Conservation (phyloP, 2,329 filamentous ascomycete species). For the Clathrospora elynae region DNA sequence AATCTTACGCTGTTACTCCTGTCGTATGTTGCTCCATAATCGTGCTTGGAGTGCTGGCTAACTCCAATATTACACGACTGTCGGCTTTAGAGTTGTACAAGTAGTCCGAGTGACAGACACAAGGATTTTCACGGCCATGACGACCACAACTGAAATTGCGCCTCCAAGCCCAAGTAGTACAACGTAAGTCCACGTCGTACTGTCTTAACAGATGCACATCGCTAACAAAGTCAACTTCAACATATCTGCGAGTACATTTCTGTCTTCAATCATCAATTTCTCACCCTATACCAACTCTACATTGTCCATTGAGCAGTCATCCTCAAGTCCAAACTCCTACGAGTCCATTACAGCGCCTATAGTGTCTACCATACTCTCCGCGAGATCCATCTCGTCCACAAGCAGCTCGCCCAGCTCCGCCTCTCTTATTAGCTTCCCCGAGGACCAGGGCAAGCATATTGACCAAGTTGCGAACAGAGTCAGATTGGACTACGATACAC, state of each 20-base stretch:
- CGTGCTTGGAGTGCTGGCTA: background rate
- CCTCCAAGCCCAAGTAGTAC: background rate
- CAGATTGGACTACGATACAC: constrained; percentile 36
- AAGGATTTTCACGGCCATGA: constrained; percentile 12
- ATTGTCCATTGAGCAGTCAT: background rate
- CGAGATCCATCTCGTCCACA: too few relatives aligned
- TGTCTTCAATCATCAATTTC: background rate
- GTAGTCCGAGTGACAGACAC: constrained; percentile 18
- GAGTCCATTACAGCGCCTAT: constrained; percentile 10
- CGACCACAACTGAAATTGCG: constrained; percentile 11
- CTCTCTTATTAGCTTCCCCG: constrained; percentile 35
- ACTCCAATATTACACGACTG: constrained; percentile 21
- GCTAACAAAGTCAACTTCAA: background rate
- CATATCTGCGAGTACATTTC: background rate
- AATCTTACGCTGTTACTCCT: constrained; percentile 29
- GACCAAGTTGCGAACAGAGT: constrained; percentile 33
- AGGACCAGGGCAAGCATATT: constrained; percentile 19
- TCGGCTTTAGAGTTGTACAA: constrained; percentile 19
- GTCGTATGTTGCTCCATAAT: constrained; percentile 26
- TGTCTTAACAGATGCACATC: background rate
- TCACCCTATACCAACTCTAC: background rate
- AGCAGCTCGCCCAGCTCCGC: too few relatives aligned
- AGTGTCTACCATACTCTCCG: constrained; percentile 34
- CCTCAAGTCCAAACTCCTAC: background rate
- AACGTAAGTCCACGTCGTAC: background rate